Base-by-base conservation (phyloP, 352 stramenopile species). In the Hyaloperonospora arabidopsidis region DNA sequence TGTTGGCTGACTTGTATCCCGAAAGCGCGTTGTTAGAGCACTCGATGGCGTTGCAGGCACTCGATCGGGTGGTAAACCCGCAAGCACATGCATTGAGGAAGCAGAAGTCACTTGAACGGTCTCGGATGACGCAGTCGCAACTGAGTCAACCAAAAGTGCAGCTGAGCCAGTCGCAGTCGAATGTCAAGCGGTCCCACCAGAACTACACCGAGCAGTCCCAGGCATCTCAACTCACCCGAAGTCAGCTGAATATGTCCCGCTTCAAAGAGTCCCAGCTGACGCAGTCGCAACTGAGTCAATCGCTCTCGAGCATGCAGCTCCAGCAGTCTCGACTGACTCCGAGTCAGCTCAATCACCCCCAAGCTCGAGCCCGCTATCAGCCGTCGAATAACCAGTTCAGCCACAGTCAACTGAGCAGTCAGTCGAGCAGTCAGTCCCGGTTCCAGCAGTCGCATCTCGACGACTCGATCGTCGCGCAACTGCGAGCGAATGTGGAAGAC, bases 401-500 rank as follows among this genome's bases (percentile, higher is more conserved):
- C 22, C 51, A 51, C 13, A 52, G 29, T n/a, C 25, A 29, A 7
- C 25, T n/a, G n/a, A 29, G 25, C 25, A 29, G 25, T 40, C 58
- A 65, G 21, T 32, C 61, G 1, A 54, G 29, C n/a, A n/a, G n/a
- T 18, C 35, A 51, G 3, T 52, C 55, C 1, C 40, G 57, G 2
- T 49, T 61, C 45, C 52, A 60, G 43, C 57, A 65, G 15, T 49
- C 52, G 12, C 45, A 59, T 7, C 52, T 64, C 17, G 55, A 67
- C 43, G 56, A 68, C 15, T 56, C 51, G 10, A 54, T 65, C 23
- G 61, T 68, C 5, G 47, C 40, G 5, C 54, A 71, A 28, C 59
- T 71, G 17, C 63, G 63, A 18, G 51, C 49, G 10, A 59, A 71
- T n/a, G 59, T 71, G 1, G 63, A 71, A 47, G 48, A 59, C 38